Percentiles rank a stretch among this genome's conserved stretches.
phyloP scores from a whole-genome alignment of 306 rosid genomes.

The Lotus japonicus region DNA sequence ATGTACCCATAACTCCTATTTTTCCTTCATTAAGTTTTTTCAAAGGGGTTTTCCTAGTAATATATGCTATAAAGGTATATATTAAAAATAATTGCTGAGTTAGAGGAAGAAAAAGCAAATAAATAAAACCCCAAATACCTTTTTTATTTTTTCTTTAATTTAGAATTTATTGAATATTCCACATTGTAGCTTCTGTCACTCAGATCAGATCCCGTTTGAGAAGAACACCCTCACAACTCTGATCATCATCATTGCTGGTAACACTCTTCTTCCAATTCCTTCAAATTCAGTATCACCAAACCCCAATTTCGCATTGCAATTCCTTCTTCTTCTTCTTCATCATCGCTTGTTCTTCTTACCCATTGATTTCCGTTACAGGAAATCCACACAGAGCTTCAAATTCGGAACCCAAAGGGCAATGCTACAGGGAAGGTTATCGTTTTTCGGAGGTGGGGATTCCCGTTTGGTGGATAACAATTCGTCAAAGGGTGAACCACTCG shows the following conservation, averaged over 20 bases:
- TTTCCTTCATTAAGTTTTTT: too few species aligned
- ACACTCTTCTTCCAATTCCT: conserved; percentile 3
- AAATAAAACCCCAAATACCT: too few species aligned
- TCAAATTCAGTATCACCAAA: neutral
- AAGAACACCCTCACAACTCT: neutral
- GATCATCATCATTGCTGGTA: conserved; percentile 17
- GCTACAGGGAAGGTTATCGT: conserved; percentile 54
- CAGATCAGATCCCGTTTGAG: conserved; percentile 27
- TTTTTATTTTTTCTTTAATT: neutral
- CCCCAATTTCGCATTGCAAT: conserved; percentile 6
- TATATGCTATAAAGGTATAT: too few species aligned
- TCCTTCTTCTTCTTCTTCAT: neutral
- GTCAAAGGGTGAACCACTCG: conserved; percentile 22
- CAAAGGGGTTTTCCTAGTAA: too few species aligned
- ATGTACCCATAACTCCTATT: too few species aligned
- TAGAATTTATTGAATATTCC: neutral
- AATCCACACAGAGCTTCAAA: neutral
- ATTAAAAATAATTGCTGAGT: too few species aligned
- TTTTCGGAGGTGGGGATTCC: conserved; percentile 55
- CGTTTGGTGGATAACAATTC: conserved; percentile 12
- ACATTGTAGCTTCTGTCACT: conserved; percentile 6
- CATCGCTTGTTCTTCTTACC: neutral
- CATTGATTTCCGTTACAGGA: neutral
- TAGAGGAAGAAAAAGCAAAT: too few species aligned
- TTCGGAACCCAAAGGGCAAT: conserved; percentile 22